Conservation (phyloP, 306 rosid genomes). For the cucumber (Cucumis sativus) region Cucumber_9930_V3 NC_026656.2:983001-983500, state of each 20-base stretch:
- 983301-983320: constrained; percentile 4
- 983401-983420: constrained; percentile 74
- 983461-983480: constrained; percentile 14
- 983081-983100: neutral
- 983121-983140: neutral
- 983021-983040: constrained; percentile 10
- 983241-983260: constrained; percentile 87
- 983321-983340: constrained; percentile 2
- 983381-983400: constrained; percentile 72
- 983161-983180: constrained; percentile 19
- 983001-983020: constrained; percentile 80
- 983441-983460: constrained; percentile 12
- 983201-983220: constrained; percentile 59
- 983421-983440: constrained; percentile 51
- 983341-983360: neutral
- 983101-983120: neutral
- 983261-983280: constrained; percentile 87
- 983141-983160: neutral
- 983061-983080: neutral
- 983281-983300: constrained; percentile 39
- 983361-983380: constrained; percentile 85
- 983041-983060: neutral
- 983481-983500: neutral
- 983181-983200: constrained; percentile 53
- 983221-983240: constrained; percentile 73